A percentile compares a stretch with the other conserved stretches of the same genome.
Conservation (phyloP, 108 stramenopile genomes). For the Cyclostephanos tholiformis region DNA sequence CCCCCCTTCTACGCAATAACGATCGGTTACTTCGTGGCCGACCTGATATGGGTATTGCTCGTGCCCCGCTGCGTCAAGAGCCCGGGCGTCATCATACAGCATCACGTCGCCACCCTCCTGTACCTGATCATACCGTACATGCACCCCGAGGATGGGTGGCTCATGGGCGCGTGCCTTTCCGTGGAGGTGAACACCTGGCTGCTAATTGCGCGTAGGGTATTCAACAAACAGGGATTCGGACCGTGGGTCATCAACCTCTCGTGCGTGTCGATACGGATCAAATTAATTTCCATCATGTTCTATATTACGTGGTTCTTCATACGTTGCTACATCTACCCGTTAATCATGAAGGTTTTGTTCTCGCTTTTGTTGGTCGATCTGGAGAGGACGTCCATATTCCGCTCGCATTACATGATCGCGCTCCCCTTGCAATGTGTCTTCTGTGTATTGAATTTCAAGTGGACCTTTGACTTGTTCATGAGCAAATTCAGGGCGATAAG, state of each 20-base stretch:
- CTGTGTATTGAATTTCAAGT: conserved; percentile 80
- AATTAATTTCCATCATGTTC: conserved; percentile 78
- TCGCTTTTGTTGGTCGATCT: conserved; percentile 26
- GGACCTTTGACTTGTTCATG: conserved; percentile 82
- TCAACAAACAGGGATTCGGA: conserved; percentile 85
- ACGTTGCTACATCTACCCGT: conserved; percentile 70
- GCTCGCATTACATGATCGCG: conserved; percentile 43
- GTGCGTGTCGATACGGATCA: conserved; percentile 76
- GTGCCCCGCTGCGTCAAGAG: conserved; percentile 71
- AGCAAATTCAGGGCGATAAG: conserved; percentile 58
- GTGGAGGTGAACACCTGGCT: conserved; percentile 93
- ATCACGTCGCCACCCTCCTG: conserved; percentile 79
- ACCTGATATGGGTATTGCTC: conserved; percentile 68
- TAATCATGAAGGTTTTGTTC: conserved; percentile 48
- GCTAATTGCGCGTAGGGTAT: conserved; percentile 86
- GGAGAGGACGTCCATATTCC: conserved; percentile 28
- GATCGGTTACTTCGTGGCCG: conserved; percentile 70
- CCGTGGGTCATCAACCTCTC: conserved; percentile 83
- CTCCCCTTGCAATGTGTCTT: conserved; percentile 68
- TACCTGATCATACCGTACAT: conserved; percentile 75
- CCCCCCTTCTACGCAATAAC: conserved; percentile 64
- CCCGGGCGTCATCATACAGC: conserved; percentile 80
- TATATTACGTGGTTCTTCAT: conserved; percentile 78
- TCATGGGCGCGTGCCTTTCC: conserved; percentile 86
- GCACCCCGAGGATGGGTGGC: conserved; percentile 59